Evolutionary conservation across 495 filamentous ascomycete genomes (phyloP).

Genomic region (Melanomma pulvis-pyrius): DNA sequence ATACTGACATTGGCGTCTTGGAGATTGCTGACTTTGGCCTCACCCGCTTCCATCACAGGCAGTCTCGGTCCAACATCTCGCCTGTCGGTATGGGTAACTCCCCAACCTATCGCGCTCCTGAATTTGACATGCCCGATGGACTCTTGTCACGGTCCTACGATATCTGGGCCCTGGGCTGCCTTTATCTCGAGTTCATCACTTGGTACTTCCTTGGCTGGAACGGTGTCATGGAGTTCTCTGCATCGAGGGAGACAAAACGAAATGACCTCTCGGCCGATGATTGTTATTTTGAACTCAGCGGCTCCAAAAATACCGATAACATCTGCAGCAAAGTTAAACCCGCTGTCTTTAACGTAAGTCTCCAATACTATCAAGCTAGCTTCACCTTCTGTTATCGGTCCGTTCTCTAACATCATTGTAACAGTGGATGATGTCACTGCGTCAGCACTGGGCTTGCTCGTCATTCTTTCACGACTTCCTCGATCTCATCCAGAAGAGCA

Average conservation of each 20-base stretch:
- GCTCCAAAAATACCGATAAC: too few relatives aligned
- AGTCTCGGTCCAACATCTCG: conserved; percentile 15
- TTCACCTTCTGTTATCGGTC: background rate
- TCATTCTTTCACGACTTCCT: conserved; percentile 7
- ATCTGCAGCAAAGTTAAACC: conserved; percentile 1
- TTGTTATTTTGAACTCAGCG: too few relatives aligned
- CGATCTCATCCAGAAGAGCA: background rate
- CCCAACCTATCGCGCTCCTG: conserved; percentile 24
- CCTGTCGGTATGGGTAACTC: background rate
- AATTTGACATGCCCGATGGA: conserved; percentile 5
- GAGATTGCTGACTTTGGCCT: conserved; percentile 22
- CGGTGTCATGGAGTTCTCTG: background rate
- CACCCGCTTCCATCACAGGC: background rate
- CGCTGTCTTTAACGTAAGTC: background rate
- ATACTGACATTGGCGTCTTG: background rate
- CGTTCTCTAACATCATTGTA: too few relatives aligned
- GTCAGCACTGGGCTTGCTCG: background rate
- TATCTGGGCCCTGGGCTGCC: conserved; percentile 32
- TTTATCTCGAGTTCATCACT: conserved; percentile 32
- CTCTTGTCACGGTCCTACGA: conserved; percentile 25
- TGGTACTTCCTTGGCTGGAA: conserved; percentile 22
- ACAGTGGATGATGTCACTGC: background rate
- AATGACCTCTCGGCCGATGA: too few relatives aligned
- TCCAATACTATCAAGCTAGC: background rate
- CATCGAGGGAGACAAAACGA: background rate